phyloP scores from a whole-genome alignment of 2,329 filamentous ascomycete genomes.

The Chalara sp. region DNA sequence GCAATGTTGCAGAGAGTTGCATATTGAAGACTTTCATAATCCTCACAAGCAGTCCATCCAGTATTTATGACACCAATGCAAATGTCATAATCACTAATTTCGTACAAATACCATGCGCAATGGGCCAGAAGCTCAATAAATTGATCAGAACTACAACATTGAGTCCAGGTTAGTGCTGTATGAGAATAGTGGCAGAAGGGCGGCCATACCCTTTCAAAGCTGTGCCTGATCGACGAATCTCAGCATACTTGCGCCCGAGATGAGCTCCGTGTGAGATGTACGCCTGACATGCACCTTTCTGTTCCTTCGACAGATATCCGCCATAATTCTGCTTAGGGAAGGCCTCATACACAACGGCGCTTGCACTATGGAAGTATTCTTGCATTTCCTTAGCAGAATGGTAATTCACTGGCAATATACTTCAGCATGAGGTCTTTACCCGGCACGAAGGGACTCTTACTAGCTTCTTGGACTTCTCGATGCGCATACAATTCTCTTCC shows the following conservation, averaged over 20 bases:
- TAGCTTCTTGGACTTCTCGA: constrained; percentile 19
- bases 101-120: constrained; percentile 13
- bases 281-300: constrained; percentile 6
- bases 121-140: constrained; percentile 11
- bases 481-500: constrained; percentile 10
- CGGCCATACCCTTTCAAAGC: constrained; percentile 4
- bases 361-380: constrained; percentile 10
- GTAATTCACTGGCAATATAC: constrained; percentile 8
- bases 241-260: constrained; percentile 8
- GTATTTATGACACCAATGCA: constrained; percentile 8
- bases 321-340: constrained; percentile 12
- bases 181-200: background rate
- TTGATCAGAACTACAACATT: background rate
- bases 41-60: constrained; percentile 7
- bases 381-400: constrained; percentile 12
- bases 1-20: constrained; percentile 7
- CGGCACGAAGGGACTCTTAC: no score
- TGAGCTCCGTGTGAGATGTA: constrained; percentile 14
- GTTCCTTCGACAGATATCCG: constrained; percentile 3
- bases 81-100: constrained; percentile 12
- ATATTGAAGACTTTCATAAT: constrained; percentile 10
- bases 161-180: background rate
- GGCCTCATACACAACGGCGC: constrained; percentile 11
- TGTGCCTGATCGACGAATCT: background rate
- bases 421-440: no score